phyloP scores from a whole-genome alignment of 1,284 basidiomycete genomes.

The Gomphus bonarii region DNA sequence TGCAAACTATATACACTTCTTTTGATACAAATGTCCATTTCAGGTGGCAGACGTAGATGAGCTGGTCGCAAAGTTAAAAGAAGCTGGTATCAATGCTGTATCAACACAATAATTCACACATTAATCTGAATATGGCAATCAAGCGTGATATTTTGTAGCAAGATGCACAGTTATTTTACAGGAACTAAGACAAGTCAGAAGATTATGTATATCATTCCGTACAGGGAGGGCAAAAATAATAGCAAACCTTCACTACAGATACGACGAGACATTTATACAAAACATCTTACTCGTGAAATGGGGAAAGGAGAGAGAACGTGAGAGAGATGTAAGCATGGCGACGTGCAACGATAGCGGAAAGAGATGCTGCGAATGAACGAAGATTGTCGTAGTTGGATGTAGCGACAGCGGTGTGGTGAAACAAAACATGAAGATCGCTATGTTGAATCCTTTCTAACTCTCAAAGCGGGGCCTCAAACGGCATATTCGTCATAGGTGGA shows the following conservation, averaged over 20 bases:
- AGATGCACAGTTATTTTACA: neutral
- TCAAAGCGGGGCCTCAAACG: neutral
- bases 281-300: neutral
- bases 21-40: neutral
- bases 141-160: neutral
- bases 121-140: neutral
- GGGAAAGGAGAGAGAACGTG: neutral
- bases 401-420: neutral
- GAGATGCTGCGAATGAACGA: neutral
- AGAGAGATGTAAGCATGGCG: neutral
- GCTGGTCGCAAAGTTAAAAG: conserved; percentile 84
- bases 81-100: conserved; percentile 54
- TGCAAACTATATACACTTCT: neutral
- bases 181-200: neutral
- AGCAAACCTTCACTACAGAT: conserved; percentile 2
- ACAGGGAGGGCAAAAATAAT: neutral
- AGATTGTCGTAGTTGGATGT: neutral
- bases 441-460: neutral
- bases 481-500: neutral
- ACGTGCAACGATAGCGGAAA: neutral
- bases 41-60: conserved; percentile 82
- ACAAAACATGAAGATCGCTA: neutral
- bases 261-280: conserved; percentile 1
- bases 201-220: neutral
- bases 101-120: neutral